phyloP scores from a whole-genome alignment of 2,329 filamentous ascomycete species.

The Microdochium trichocladiopsis region DNA sequence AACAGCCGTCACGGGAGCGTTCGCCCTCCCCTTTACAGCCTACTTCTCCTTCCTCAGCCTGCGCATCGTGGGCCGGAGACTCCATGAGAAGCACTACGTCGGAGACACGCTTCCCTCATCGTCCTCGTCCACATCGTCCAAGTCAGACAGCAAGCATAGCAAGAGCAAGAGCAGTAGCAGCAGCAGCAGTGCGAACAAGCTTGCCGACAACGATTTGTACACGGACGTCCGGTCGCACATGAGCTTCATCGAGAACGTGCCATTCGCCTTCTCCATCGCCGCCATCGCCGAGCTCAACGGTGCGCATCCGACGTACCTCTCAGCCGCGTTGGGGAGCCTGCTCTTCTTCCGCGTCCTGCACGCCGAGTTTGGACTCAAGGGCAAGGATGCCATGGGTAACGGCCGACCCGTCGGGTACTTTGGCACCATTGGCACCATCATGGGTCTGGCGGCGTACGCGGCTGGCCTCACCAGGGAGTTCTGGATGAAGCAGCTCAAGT shows the following conservation, averaged over 20 bases:
- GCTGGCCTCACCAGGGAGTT: conserved; percentile 11
- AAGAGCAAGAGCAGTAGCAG: neutral
- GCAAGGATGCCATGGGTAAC: conserved; percentile 9
- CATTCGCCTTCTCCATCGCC: conserved; percentile 19
- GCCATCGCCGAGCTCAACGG: conserved; percentile 23
- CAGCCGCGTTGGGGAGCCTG: conserved; percentile 13
- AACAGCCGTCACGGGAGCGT: conserved; percentile 20
- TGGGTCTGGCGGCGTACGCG: conserved; percentile 17
- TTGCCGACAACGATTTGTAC: conserved; percentile 7
- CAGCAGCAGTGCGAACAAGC: neutral
- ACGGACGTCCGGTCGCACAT: conserved; percentile 16
- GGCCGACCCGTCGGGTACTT: conserved; percentile 20
- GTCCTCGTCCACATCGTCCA: conserved; percentile 9
- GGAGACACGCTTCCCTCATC: conserved; percentile 10
- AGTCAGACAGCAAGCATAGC: conserved; percentile 6
- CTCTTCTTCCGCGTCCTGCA: conserved; percentile 19
- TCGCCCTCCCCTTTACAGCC: conserved; percentile 21
- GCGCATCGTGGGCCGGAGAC: conserved; percentile 15
- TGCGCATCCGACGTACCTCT: conserved; percentile 14
- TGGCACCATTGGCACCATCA: conserved; percentile 16
- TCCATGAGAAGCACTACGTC: conserved; percentile 16
- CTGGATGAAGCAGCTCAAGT: neutral
- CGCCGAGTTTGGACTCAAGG: conserved; percentile 16
- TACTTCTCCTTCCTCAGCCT: conserved; percentile 19
- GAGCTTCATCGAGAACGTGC: conserved; percentile 24